Base-by-base conservation (phyloP, 352 stramenopile genomes). In the Phytophthora quininea region DNA sequence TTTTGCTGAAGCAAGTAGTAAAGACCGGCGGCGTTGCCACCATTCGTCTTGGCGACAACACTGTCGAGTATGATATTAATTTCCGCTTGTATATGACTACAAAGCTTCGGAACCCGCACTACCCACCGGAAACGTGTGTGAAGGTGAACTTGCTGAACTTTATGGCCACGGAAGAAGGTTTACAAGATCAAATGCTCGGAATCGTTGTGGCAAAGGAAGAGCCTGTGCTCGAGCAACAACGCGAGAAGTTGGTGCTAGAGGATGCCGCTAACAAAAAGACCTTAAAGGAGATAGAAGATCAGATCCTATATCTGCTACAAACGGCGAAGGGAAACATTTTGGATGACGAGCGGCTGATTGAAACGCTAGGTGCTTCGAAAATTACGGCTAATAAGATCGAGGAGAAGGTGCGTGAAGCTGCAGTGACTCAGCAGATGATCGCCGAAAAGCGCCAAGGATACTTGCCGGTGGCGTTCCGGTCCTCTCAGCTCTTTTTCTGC, bases 71-170 rank as follows among this genome's bases (percentile, higher is more conserved):
- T 73, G 93, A 98, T 57, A 64, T 77, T 14, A 93, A 95, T 58
- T 99, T 99, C 69, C 84, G 90, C 0, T 53, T 98, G 15, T 98
- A 98, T 71, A 97, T 98, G 78, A 98, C 93, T 3, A 98, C 96
- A 4, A 98, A 98, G 64, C 67, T 98, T 8, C 79, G 85, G 0
- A 98, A 98, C 57, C 96, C 96, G 35, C 95, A 98, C 62, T 98
- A 98, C 67, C 86, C 92, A 19, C 95, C 96, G 0, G 96, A 98
- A 70, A 90, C 95, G 24, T 98, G 92, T 59, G 96, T 98, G n/a
- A 98, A 98, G 66, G 96, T 98, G 2, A 98, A 98, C 65, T 70
- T 99, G 60, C 74, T 99, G 32, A 99, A 99, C 69, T 99, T 99
- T 54, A 98, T 98, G 90, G 94, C 94, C 11, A 99, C 96, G 0